Evolutionary conservation across 1,139 yeast genomes (phyloP), one percentile per base, ranked within the genome.

Genomic region (Zygotorulaspora mrakii): DNA sequence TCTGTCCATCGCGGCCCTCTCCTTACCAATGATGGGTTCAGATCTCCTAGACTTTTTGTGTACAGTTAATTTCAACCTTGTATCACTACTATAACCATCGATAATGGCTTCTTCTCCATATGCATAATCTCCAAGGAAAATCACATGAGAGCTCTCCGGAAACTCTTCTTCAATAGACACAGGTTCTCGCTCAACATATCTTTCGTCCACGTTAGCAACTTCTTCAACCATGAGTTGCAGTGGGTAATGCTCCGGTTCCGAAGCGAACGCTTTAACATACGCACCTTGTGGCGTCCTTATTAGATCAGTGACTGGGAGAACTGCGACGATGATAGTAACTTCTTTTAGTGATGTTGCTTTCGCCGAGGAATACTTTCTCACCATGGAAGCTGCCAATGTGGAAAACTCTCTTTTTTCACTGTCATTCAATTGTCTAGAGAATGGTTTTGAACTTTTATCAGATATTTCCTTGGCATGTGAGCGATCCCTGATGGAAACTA

Each of bases 51-150:
- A 69, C 42, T 74, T 74, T 55, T 77, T 75, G 31, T 73, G 68
- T 14, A 82, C 75, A 37, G 79, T 73, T 41, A 82, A 63, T 44
- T 76, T 76, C 41, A 77, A 65, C 33, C 73, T 67, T 9, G 65
- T 64, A 16, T 69, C 71, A 30, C 75, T 69, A 17, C 62, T 64
- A 47, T 77, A 74, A 0, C 86, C 95, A 37, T 73, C 77, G 35
- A 91, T 76, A 17, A 72, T 71, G 10, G 94, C 89, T 37, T 94
- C 83, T 18, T 87, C 75, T 35, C 98, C 98, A 59, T 86, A 91
- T 2, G 89, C 94, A 65, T 79, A 79, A 27, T 83, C 88, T 28
- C 97, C 95, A 47, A 91, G 69, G 59, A 86, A 86, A n/a, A 89
- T 76, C 27, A 81, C 91, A 42, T 77, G 77, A 0, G 85, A 73